Percentiles rank a stretch among this genome's conserved stretches.
Conservation (phyloP, 2,329 filamentous ascomycete species). For the Nemania sp. region DNA sequence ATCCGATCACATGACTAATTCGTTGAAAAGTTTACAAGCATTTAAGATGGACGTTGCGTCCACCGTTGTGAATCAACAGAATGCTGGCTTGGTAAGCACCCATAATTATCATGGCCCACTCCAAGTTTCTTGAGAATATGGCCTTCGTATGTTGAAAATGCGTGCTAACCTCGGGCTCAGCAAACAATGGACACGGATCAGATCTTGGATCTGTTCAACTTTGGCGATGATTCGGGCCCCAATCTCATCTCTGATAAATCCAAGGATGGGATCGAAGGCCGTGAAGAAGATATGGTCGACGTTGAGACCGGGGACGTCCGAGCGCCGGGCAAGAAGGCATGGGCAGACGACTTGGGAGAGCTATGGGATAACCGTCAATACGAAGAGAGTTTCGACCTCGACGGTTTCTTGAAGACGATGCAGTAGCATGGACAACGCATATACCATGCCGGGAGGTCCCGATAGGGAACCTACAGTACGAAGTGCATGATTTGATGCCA, state of each 20-base stretch:
- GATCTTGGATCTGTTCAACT: slow-evolving; percentile 93
- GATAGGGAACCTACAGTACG: not conserved
- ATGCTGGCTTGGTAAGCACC: slow-evolving; percentile 70
- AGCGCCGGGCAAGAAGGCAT: slow-evolving; percentile 94
- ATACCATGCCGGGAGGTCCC: not conserved
- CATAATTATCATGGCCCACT: not conserved
- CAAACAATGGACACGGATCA: slow-evolving; percentile 96
- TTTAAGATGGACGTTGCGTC: slow-evolving; percentile 99
- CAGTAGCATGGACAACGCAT: slow-evolving; percentile 7
- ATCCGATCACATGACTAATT: slow-evolving; percentile 20
- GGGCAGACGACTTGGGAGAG: slow-evolving; percentile 92
- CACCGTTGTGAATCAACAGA: slow-evolving; percentile 98
- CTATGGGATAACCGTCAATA: slow-evolving; percentile 98
- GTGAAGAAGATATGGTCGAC: slow-evolving; percentile 87
- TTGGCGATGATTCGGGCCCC: slow-evolving; percentile 79
- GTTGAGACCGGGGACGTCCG: slow-evolving; percentile 88
- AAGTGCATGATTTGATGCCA: not conserved
- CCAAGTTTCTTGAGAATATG: not conserved
- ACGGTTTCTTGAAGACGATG: slow-evolving; percentile 95
- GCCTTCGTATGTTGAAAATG: not conserved
- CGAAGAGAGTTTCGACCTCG: slow-evolving; percentile 95
- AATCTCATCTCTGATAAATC: slow-evolving; percentile 65
- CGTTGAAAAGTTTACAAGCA: slow-evolving; percentile 72
- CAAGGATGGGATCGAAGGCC: slow-evolving; percentile 60
- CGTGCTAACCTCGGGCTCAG: slow-evolving; percentile 33